Evolutionary conservation across 2,329 filamentous ascomycete genomes (phyloP).

Genomic region (Alternaria triticimaculans): DNA sequence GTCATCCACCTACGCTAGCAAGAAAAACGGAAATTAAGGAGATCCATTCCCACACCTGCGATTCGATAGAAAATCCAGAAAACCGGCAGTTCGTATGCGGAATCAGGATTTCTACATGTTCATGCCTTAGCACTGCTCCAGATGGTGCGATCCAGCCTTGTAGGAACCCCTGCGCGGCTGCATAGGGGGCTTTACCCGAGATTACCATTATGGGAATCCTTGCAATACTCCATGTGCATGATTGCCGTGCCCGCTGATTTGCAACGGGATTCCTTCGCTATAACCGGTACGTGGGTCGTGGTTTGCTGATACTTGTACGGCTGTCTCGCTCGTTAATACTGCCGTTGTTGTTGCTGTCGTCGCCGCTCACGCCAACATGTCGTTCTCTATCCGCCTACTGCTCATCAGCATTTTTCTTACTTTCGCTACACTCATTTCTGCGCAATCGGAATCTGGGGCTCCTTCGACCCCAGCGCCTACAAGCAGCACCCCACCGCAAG

Average conservation of each 20-base stretch:
- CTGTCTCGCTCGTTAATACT: slow-evolving; percentile 16
- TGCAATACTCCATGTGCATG: slow-evolving; percentile 23
- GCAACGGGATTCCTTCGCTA: slow-evolving; percentile 21
- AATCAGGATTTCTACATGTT: slow-evolving; percentile 30
- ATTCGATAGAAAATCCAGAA: slow-evolving; percentile 10
- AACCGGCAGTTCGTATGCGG: slow-evolving; percentile 8
- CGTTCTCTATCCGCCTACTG: slow-evolving; percentile 43
- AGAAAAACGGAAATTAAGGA: slow-evolving; percentile 39
- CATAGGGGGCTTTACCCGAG: slow-evolving; percentile 44
- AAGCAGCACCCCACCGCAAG: slow-evolving; percentile 26
- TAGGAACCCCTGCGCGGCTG: slow-evolving; percentile 23
- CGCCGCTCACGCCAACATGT: slow-evolving; percentile 29
- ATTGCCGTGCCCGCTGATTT: slow-evolving; percentile 18
- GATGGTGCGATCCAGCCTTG: slow-evolving; percentile 30
- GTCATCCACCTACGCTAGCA: slow-evolving; percentile 12
- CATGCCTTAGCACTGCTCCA: slow-evolving; percentile 22
- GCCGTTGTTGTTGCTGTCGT: slow-evolving; percentile 21
- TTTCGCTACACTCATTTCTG: slow-evolving; percentile 34
- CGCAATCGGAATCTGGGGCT: slow-evolving; percentile 28
- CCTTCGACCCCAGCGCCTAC: slow-evolving; percentile 37
- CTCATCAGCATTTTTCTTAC: slow-evolving; percentile 38
- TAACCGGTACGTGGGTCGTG: slow-evolving; percentile 21
- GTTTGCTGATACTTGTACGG: slow-evolving; percentile 21
- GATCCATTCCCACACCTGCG: slow-evolving; percentile 19
- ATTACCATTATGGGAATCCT: slow-evolving; percentile 37